A percentile compares a stretch with the other conserved stretches of the same genome.
Evolutionary conservation across 2,329 filamentous ascomycete species (phyloP).

Genomic region (Rhexocercosporidium sp.): DNA sequence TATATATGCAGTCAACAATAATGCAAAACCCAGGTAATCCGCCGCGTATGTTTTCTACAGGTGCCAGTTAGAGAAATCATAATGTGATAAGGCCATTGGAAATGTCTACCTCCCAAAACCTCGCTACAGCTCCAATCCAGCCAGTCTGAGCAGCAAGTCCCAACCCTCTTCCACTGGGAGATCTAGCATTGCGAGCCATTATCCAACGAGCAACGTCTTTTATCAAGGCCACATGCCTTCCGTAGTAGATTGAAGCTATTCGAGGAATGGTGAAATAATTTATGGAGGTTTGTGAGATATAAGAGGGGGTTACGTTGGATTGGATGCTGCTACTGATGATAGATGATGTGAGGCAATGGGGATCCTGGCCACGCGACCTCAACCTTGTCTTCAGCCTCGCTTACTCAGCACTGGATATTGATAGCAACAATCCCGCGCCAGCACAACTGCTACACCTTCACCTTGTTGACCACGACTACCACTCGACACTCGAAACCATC

Average conservation of each 20-base stretch:
- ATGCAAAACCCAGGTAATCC: slow-evolving; percentile 81
- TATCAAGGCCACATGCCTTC: slow-evolving; percentile 11
- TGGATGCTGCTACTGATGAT: not conserved
- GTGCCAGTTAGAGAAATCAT: slow-evolving; percentile 16
- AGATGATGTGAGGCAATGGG: not conserved
- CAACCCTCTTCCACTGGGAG: slow-evolving; percentile 21
- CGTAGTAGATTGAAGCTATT: slow-evolving; percentile 4
- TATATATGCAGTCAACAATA: slow-evolving; percentile 72
- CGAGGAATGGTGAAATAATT: slow-evolving; percentile 13
- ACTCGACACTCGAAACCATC: not conserved
- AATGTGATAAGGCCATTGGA: not conserved
- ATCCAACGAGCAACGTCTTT: slow-evolving; percentile 12
- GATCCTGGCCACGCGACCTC: not conserved
- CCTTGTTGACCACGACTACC: not conserved
- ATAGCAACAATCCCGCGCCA: not conserved
- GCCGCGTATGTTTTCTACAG: slow-evolving; percentile 79
- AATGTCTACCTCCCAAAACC: slow-evolving; percentile 42
- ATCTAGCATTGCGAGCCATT: slow-evolving; percentile 31
- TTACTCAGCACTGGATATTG: not conserved
- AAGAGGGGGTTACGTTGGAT: not conserved
- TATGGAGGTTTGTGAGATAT: not conserved
- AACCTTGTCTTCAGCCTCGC: not conserved
- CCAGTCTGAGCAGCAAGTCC: slow-evolving; percentile 34
- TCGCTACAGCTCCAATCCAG: slow-evolving; percentile 40
- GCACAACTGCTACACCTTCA: not conserved